Evolutionary conservation across 2,329 filamentous ascomycete species (phyloP).

Genomic region (Sordariomycetes sp.): DNA sequence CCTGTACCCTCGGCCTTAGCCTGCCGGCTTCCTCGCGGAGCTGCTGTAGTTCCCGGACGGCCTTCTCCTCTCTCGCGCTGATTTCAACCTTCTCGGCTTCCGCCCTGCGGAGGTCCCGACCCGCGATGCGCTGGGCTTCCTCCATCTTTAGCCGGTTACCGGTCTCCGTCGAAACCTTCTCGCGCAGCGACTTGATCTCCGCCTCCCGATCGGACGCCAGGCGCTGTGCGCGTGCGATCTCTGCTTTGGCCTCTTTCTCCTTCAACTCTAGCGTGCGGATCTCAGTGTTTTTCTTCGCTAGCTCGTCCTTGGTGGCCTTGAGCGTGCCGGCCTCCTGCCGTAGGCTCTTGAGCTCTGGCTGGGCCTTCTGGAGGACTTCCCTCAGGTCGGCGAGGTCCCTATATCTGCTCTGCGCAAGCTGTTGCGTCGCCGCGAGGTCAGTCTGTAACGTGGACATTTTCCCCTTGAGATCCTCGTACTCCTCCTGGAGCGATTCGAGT

Average conservation of each 20-base stretch:
- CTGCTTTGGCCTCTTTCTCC: slow-evolving; percentile 68
- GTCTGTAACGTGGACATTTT: slow-evolving; percentile 61
- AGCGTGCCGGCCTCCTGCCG: slow-evolving; percentile 65
- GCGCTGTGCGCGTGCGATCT: slow-evolving; percentile 57
- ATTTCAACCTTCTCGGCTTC: slow-evolving; percentile 73
- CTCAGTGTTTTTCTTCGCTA: slow-evolving; percentile 43
- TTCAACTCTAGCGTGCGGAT: slow-evolving; percentile 66
- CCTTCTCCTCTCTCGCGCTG: slow-evolving; percentile 58
- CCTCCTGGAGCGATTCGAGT: slow-evolving; percentile 37
- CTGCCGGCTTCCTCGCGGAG: slow-evolving; percentile 61
- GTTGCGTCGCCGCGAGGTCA: slow-evolving; percentile 74
- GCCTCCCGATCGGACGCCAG: slow-evolving; percentile 60
- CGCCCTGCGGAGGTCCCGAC: slow-evolving; percentile 63
- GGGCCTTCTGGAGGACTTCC: slow-evolving; percentile 69
- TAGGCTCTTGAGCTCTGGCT: slow-evolving; percentile 71
- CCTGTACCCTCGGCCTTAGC: slow-evolving; percentile 45
- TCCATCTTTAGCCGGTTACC: slow-evolving; percentile 61
- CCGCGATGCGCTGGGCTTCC: slow-evolving; percentile 60
- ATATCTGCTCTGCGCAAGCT: slow-evolving; percentile 75
- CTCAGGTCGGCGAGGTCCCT: slow-evolving; percentile 75
- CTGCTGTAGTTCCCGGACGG: slow-evolving; percentile 54
- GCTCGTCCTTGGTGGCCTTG: slow-evolving; percentile 62
- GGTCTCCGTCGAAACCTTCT: slow-evolving; percentile 65
- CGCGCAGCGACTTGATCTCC: slow-evolving; percentile 66
- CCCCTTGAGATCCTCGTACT: slow-evolving; percentile 55